These are phyloP conservation scores for Betula pendula DNA, from an alignment of 306 rosid genomes.

Conservation along the genomic window DNA sequence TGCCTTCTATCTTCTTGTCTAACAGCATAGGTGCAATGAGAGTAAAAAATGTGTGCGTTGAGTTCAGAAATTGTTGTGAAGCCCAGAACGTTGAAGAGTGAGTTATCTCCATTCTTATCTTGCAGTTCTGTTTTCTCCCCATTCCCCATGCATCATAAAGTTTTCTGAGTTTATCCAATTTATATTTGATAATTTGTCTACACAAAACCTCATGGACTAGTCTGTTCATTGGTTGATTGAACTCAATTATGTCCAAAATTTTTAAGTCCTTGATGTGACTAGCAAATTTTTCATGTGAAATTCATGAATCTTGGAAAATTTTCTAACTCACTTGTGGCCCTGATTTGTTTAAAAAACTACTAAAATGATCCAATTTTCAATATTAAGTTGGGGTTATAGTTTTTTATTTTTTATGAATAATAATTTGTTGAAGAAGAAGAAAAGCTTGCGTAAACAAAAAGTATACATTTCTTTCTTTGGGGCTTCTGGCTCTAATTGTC, in stretches of 20 bases:
- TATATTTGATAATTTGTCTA: not conserved
- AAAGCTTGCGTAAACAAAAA: too few relatives aligned
- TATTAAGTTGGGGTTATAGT: not conserved
- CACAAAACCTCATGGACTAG: not conserved
- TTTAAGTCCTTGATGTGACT: not conserved
- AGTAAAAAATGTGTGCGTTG: constrained; percentile 52
- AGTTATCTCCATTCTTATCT: constrained; percentile 27
- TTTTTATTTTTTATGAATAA: too few relatives aligned
- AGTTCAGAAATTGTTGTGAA: constrained; percentile 63
- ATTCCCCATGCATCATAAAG: not conserved
- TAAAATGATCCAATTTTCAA: not conserved
- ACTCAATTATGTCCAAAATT: not conserved
- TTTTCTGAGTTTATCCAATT: constrained; percentile 7
- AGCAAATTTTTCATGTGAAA: not conserved
- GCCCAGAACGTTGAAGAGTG: constrained; percentile 68
- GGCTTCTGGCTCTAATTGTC: not conserved
- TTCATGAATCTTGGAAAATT: not conserved
- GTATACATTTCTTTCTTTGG: not conserved
- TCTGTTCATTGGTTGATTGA: not conserved
- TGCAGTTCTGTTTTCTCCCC: not conserved
- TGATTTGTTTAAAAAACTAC: not conserved
- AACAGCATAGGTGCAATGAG: constrained; percentile 76
- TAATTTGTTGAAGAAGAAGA: too few relatives aligned
- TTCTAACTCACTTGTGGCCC: not conserved
- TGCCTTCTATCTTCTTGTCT: not conserved